Base-by-base conservation (phyloP, 257 asterid genomes). In the Solanum microdontum region DNA sequence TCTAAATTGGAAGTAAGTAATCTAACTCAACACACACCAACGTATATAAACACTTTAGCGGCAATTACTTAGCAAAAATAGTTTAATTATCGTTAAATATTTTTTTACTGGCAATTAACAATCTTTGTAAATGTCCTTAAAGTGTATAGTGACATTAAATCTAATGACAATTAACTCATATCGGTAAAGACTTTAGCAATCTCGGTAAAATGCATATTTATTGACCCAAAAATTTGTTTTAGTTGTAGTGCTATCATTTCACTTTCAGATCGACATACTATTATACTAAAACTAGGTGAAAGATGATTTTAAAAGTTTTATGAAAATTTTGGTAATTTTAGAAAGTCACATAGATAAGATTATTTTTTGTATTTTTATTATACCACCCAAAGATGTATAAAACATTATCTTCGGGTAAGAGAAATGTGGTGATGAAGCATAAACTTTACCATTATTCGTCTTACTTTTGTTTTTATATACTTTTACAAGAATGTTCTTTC, bases 1-100 rank as follows among this genome's bases (percentile, higher is more conserved):
- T 88, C 96, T 95, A n/a, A 92, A 92, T 34, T 95, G 98, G 98
- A 93, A 92, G 98, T 94, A 90, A 93, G 94, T 39, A 23, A 21
- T 4, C 32, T 55, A 19, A 55, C 24, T 55, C 10, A 14, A 48
- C 60, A 48, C 60, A 48, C 60, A 48, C 60, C 60, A 48, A 45
- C 55, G 51, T 43, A 43, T 11, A 43, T 43, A 43, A 43, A 43
- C 51, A 43, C 17, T 55, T 55, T 55, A 55, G 64, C 4, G 4
- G 10, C 4, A 55, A 43, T 43, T 43, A 43, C 51, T 43, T 11
- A 43, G 11, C 15, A 43, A 43, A 43, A 43, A 43, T 43, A 43
- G 1, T 11, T 4, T 43, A 43, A 43, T 43, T 43, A 43, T 43
- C 15, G 15, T 43, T 11, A 43, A 40, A 40, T 40, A 40, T 43